Evolutionary conservation across 345 rosid species (phyloP), one percentile per base, ranked within the genome.

Genomic region (Aethionema arabicum): DNA sequence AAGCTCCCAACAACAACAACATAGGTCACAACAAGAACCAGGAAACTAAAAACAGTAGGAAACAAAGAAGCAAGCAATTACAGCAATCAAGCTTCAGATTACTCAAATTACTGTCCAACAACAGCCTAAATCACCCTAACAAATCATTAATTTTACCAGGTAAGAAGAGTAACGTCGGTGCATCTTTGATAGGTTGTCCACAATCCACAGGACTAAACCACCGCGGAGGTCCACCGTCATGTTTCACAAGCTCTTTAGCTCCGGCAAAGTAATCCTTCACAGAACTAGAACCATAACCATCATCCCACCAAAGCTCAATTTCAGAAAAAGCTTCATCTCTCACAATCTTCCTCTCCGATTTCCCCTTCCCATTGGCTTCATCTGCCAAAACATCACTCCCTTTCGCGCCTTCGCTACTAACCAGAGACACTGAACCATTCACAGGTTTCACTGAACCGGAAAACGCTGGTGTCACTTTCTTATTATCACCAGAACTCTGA

Each of bases 141-240:
- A 11, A 40, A 32, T 40, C 4, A 38, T 36, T 6, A 6, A 12
- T n/a, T 33, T 82, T 82, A 87, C 98, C 85, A 29, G 97, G 96
- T 73, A 85, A 74, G 75, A 83, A 92, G 56, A 92, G 73, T 57
- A 89, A 87, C 55, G 75, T 49, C 9, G 98, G 91, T 61, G 90
- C 83, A 74, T 75, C 80, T 63, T 79, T 66, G 13, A 81, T 41
- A 0, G 96, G 95, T 12, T 53, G 69, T 27, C 91, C 96, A 65
- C 98, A 81, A 46, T 84, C 98, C 32, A 82, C 72, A 0, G 97
- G 96, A 74, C 84, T 83, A 79, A 92, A 87, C 98, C 96, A 92
- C 63, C 90, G 78, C 13, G 95, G 95, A 21, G 87, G 83, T 16
- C 97, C 98, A 4, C 91, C 87, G 27, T 85, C 95, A 5, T 77